These are phyloP conservation scores for Arabidopsis hybrid DNA, from an alignment of 441 rosid species.

Conservation along the genomic window DNA sequence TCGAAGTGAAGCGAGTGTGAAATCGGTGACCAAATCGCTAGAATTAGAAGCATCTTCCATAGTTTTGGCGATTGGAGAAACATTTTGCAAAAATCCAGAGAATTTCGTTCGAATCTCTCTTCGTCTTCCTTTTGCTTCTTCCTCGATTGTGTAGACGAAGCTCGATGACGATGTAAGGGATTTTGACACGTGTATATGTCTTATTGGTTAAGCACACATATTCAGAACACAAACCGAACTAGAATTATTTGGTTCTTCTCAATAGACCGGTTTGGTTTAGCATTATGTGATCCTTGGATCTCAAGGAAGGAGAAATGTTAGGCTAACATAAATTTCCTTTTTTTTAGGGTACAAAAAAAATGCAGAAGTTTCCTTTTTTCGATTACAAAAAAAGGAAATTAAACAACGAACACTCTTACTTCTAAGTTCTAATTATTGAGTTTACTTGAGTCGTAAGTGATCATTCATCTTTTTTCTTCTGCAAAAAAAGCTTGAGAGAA, in stretches of 20 bases:
- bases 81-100: conserved; percentile 24
- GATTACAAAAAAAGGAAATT: conserved; percentile 14
- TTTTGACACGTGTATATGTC: conserved; percentile 5
- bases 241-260: not conserved
- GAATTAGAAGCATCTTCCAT: conserved; percentile 36
- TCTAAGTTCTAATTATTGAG: not conserved
- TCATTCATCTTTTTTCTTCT: not conserved
- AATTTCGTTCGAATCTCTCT: conserved; percentile 19
- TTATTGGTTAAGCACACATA: conserved; percentile 12
- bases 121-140: conserved; percentile 6
- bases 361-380: not conserved
- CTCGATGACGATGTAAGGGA: not conserved
- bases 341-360: not conserved
- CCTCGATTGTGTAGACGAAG: conserved; percentile 24
- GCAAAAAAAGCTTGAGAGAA: not conserved
- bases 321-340: conserved; percentile 5
- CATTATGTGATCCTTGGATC: not conserved
- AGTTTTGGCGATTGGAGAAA: conserved; percentile 31
- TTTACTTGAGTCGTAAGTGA: not conserved
- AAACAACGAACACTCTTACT: not conserved
- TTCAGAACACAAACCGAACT: not conserved
- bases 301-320: not conserved
- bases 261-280: conserved; percentile 29
- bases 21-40: conserved; percentile 47
- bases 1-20: conserved; percentile 66